Conservation (phyloP, 2,329 filamentous ascomycete species). For the Coleophoma eucalyptorum region DNA sequence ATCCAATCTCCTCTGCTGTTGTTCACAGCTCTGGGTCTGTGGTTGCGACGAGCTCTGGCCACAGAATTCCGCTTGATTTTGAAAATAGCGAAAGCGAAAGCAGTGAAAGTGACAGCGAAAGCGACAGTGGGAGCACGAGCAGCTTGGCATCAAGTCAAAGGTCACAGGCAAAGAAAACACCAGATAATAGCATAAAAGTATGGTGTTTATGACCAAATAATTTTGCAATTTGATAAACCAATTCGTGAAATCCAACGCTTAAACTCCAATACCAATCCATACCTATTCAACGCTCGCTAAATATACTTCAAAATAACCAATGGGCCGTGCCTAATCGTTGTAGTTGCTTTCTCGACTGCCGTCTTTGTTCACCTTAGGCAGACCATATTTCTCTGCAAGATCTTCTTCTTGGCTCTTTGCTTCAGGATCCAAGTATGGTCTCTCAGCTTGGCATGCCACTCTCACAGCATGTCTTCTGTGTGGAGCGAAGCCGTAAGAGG, state of each 20-base stretch:
- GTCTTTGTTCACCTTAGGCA: conserved; percentile 50
- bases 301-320: not conserved
- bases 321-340: conserved; percentile 38
- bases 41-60: conserved; percentile 28
- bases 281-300: not conserved
- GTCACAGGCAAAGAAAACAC: not conserved
- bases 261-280: no score
- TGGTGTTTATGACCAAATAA: conserved; percentile 34
- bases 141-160: not conserved
- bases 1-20: conserved; percentile 23
- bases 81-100: conserved; percentile 5
- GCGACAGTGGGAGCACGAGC: conserved; percentile 7
- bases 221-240: not conserved
- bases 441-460: conserved; percentile 28
- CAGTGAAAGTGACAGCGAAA: conserved; percentile 6
- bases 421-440: conserved; percentile 21
- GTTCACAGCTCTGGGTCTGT: conserved; percentile 28
- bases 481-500: conserved; percentile 52
- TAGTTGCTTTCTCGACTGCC: conserved; percentile 52
- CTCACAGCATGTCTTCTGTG: conserved; percentile 49
- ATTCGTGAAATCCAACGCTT: not conserved
- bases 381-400: conserved; percentile 38
- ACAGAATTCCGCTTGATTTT: conserved; percentile 11
- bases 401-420: conserved; percentile 52
- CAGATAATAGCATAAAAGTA: conserved; percentile 41